phyloP scores from a whole-genome alignment of 2,329 filamentous ascomycete species.

The Arthrobotrys sinensis region DNA sequence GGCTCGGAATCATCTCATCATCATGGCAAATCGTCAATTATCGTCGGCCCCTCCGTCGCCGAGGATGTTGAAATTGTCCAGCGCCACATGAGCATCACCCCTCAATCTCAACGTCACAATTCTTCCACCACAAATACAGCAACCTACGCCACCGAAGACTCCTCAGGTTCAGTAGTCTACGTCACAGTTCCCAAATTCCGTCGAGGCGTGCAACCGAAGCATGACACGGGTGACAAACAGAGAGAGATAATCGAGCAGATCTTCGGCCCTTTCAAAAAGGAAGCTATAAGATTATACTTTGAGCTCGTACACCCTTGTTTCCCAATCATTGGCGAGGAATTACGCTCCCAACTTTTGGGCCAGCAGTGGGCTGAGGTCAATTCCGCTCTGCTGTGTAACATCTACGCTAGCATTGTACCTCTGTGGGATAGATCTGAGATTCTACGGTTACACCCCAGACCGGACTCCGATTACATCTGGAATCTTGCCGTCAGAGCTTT shows the following conservation, averaged over 20 bases:
- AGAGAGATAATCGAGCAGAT: slow-evolving; percentile 74
- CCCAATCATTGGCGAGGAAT: slow-evolving; percentile 73
- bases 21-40: slow-evolving; percentile 69
- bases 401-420: slow-evolving; percentile 74
- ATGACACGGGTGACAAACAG: slow-evolving; percentile 70
- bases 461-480: slow-evolving; percentile 75
- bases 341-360: slow-evolving; percentile 41
- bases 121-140: slow-evolving; percentile 12
- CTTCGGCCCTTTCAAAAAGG: slow-evolving; percentile 72
- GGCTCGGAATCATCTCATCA: slow-evolving; percentile 65
- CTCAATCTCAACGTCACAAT: slow-evolving; percentile 42
- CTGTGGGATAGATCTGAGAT: slow-evolving; percentile 73
- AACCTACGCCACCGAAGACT: slow-evolving; percentile 63
- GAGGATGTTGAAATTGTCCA: slow-evolving; percentile 73
- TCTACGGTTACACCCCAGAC: slow-evolving; percentile 70
- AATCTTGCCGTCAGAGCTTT: slow-evolving; percentile 75
- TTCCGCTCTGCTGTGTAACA: slow-evolving; percentile 73
- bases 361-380: slow-evolving; percentile 43
- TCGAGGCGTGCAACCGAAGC: slow-evolving; percentile 68
- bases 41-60: slow-evolving; percentile 75
- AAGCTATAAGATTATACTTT: slow-evolving; percentile 71
- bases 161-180: slow-evolving; percentile 69
- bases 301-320: slow-evolving; percentile 75
- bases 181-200: slow-evolving; percentile 63
- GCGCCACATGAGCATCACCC: slow-evolving; percentile 52